Evolutionary conservation across 257 asterid genomes (phyloP).

Genomic region (Marsdenia floribunda): DNA sequence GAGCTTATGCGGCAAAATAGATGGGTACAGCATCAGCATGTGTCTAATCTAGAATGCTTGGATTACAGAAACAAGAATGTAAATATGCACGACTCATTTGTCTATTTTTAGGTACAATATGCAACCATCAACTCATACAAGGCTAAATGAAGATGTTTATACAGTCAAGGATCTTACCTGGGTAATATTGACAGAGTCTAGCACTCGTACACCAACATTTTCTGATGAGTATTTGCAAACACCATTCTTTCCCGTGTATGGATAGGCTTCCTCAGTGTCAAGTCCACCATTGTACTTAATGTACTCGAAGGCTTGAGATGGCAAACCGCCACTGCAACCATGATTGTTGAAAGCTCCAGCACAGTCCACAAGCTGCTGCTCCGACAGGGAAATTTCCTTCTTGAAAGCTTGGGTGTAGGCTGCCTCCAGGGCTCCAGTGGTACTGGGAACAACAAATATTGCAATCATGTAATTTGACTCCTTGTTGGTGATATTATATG

Average conservation of each 20-base stretch:
- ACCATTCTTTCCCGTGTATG: slow-evolving; percentile 68
- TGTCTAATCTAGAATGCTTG: neutral
- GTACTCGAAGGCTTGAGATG: slow-evolving; percentile 98
- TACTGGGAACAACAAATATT: slow-evolving; percentile 39
- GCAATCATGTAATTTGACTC: neutral
- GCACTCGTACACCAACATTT: slow-evolving; percentile 61
- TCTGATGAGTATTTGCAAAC: slow-evolving; percentile 62
- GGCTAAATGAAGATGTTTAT: neutral
- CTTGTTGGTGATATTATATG: neutral
- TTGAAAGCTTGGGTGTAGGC: slow-evolving; percentile 86
- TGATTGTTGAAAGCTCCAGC: slow-evolving; percentile 89
- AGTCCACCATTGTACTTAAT: slow-evolving; percentile 87
- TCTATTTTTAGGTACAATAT: neutral
- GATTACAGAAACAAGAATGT: neutral
- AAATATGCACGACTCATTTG: neutral
- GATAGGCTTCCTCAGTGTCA: slow-evolving; percentile 82
- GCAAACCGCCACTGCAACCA: slow-evolving; percentile 92
- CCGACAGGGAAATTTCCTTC: slow-evolving; percentile 69
- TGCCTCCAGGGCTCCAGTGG: slow-evolving; percentile 98
- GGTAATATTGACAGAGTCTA: slow-evolving; percentile 80
- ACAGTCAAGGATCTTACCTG: slow-evolving; percentile 42
- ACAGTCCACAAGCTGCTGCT: slow-evolving; percentile 99
- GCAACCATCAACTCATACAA: neutral
- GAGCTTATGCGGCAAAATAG: neutral
- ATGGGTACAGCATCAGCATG: neutral